These are phyloP conservation scores for Thermothielavioides terrestris DNA, from an alignment of 495 filamentous ascomycete genomes.

Conservation along the genomic window DNA sequence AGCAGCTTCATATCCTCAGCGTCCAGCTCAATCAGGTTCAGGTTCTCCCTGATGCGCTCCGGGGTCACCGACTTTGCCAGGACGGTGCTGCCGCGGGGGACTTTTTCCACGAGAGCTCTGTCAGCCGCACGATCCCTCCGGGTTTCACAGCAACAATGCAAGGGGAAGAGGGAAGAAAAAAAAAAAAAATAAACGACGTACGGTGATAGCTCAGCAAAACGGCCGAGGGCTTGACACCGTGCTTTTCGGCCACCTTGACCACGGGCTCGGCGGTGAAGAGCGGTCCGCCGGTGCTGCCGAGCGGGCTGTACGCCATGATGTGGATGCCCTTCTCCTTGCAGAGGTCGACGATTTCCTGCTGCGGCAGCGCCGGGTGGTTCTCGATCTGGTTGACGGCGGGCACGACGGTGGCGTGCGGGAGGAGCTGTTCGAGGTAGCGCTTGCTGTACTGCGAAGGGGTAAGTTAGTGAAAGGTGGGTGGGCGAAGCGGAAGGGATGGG, in stretches of 20 bases:
- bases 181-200: slow-evolving; percentile 29
- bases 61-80: slow-evolving; percentile 74
- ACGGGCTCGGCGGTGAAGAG: slow-evolving; percentile 60
- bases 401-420: slow-evolving; percentile 53
- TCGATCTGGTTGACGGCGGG: slow-evolving; percentile 92
- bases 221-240: slow-evolving; percentile 49
- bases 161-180: background rate
- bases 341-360: slow-evolving; percentile 75
- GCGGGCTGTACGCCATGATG: slow-evolving; percentile 65
- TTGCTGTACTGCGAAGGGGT: slow-evolving; percentile 47
- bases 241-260: slow-evolving; percentile 61
- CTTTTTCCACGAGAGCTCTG: slow-evolving; percentile 26
- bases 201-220: slow-evolving; percentile 71
- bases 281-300: slow-evolving; percentile 71
- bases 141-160: background rate
- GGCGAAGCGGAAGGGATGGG: background rate
- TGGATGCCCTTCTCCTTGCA: slow-evolving; percentile 66
- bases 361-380: slow-evolving; percentile 75
- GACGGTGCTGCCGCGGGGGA: slow-evolving; percentile 62
- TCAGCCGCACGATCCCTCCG: slow-evolving; percentile 10
- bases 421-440: slow-evolving; percentile 61
- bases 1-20: slow-evolving; percentile 57
- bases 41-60: slow-evolving; percentile 65
- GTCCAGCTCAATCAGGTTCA: slow-evolving; percentile 59
- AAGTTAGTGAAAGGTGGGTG: background rate